Evolutionary conservation across 768 basidiomycete genomes (phyloP).

Genomic region (Rhizopogon vulgaris): DNA sequence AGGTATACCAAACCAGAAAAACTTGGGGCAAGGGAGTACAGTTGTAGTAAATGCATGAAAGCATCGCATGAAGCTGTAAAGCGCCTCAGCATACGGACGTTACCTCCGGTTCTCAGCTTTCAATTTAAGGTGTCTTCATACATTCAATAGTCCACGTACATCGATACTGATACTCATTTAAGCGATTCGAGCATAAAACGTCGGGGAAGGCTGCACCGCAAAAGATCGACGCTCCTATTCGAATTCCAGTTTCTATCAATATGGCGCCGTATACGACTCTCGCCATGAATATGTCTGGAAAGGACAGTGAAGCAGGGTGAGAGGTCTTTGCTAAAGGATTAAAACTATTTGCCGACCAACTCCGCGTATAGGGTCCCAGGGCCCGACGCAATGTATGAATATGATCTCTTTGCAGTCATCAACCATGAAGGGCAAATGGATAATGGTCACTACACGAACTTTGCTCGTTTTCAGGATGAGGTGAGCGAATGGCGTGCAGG

Average conservation of each 20-base stretch:
- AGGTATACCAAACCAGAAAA: constrained; percentile 87
- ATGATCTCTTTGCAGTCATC: constrained; percentile 89
- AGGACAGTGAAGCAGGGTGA: constrained; percentile 31
- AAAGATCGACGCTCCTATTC: constrained; percentile 81
- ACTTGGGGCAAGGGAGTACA: constrained; percentile 76
- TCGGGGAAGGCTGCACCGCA: constrained; percentile 64
- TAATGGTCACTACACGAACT: constrained; percentile 93
- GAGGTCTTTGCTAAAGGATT: neutral
- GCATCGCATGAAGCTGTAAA: constrained; percentile 72
- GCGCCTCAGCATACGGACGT: constrained; percentile 73
- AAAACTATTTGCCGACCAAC: neutral
- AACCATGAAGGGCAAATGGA: constrained; percentile 93
- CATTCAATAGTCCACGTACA: neutral
- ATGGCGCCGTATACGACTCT: constrained; percentile 84
- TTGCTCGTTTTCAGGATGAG: constrained; percentile 78
- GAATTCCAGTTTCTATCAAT: constrained; percentile 78
- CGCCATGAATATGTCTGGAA: constrained; percentile 45
- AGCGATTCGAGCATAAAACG: constrained; percentile 92
- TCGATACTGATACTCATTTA: constrained; percentile 1
- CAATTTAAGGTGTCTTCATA: constrained; percentile 78
- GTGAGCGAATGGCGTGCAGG: constrained; percentile 35
- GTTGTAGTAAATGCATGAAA: constrained; percentile 76
- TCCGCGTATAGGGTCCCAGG: constrained; percentile 35
- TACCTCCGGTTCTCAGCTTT: constrained; percentile 88
- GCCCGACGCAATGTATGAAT: constrained; percentile 72